Base-by-base conservation (phyloP, 2,329 filamentous ascomycete genomes). In the Penicillium crustosum region DNA sequence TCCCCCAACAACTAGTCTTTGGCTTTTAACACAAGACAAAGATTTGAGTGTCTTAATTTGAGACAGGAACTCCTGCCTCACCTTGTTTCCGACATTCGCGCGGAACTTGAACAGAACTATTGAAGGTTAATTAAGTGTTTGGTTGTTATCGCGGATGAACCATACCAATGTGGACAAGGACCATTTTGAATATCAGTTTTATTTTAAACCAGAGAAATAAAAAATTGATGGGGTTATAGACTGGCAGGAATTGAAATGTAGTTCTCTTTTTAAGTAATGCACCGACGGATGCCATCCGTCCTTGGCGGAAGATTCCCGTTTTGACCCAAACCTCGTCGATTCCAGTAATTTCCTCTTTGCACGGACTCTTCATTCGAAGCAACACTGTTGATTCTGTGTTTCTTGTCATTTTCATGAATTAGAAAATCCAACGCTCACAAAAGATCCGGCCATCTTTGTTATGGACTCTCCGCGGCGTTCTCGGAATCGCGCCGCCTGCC, bases 61-160 rank as follows among this genome's bases (percentile, higher is more conserved):
- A 0, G 60, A 62, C 27, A 80, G 72, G 43, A 84, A 84, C 0
- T 67, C 75, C 2, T 75, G 67, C 50, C 77, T 79, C 57, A 82
- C 78, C 10, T 74, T 71, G 8, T 72, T 56, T 2, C 74, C 67
- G 12, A 81, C 74, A 21, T 79, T 76, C 1, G 73, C 39, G 10
- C 72, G 74, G 62, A 82, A 82, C 60, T 81, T 82, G 68, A 83
- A 82, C 8, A 82, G 67, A 0, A 83, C 81, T 83, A 39, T 49
- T 15, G 36, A 15, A 12, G 21, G 27, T 59, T 42, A 57, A 15
- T n/a, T 33, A 25, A 29, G 6, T 19, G 10, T 3, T 35, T 31
- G 10, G 23, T 17, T 25, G 15, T 15, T 33, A 8, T 35, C 4
- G 6, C 23, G 21, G 21, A 8, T n/a, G 3, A 29, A 23, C 51